Percentiles rank a stretch among this genome's conserved stretches.
phyloP scores from a whole-genome alignment of 2,329 filamentous ascomycete species.

The Blastomyces emzantsi region DNA sequence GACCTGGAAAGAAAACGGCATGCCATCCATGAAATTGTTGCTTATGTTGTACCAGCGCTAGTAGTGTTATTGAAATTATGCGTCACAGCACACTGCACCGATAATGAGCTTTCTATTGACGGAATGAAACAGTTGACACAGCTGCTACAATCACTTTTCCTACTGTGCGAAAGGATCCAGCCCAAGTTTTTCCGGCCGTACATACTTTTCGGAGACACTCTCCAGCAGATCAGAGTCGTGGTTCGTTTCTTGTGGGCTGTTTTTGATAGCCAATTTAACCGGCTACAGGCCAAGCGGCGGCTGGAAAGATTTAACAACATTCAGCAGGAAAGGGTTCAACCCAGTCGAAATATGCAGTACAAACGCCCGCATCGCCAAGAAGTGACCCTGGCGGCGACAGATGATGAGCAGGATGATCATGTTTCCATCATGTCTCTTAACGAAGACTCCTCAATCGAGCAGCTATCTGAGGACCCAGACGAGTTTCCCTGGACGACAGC shows the following conservation, averaged over 20 bases:
- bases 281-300: not conserved
- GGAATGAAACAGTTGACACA: constrained; percentile 13
- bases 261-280: not conserved
- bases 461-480: not conserved
- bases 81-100: constrained; percentile 13
- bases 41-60: constrained; percentile 11
- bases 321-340: not conserved
- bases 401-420: not conserved
- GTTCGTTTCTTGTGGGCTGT: constrained; percentile 10
- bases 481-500: constrained; percentile 1
- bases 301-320: not conserved
- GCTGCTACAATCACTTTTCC: constrained; percentile 9
- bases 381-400: not conserved
- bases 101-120: constrained; percentile 6
- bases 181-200: constrained; percentile 7
- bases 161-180: constrained; percentile 11
- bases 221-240: constrained; percentile 11
- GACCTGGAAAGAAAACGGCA: not conserved
- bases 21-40: constrained; percentile 9
- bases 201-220: constrained; percentile 9
- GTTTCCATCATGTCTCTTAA: not conserved
- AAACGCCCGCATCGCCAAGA: too few species aligned
- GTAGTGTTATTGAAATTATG: constrained; percentile 14
- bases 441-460: not conserved
- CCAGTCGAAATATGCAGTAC: not conserved